Conservation (phyloP, 2,329 filamentous ascomycete species). For the Pezizomycotina sp. region DNA sequence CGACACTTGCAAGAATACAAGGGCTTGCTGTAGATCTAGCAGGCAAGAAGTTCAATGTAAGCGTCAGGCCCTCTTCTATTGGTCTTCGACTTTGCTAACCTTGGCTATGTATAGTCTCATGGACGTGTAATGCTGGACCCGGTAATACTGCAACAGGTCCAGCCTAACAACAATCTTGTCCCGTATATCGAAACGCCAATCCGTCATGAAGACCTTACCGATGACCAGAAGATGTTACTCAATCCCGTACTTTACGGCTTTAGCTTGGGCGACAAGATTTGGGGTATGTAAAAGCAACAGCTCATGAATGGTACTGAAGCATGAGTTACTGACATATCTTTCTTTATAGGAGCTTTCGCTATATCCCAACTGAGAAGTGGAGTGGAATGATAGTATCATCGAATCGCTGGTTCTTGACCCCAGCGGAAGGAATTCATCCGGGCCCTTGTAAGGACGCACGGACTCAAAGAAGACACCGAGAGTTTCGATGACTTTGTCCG, state of each 20-base stretch:
- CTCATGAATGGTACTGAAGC: background rate
- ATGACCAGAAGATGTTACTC: background rate
- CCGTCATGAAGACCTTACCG: background rate
- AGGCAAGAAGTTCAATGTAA: conserved; percentile 2
- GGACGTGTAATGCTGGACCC: background rate
- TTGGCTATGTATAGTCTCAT: background rate
- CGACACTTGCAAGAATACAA: background rate
- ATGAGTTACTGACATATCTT: background rate
- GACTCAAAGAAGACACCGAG: too few relatives aligned
- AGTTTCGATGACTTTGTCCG: conserved; percentile 2
- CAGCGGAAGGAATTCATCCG: too few relatives aligned
- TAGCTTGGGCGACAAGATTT: conserved; percentile 1
- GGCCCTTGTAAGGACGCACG: too few relatives aligned
- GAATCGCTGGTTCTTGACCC: background rate
- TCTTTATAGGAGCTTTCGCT: background rate
- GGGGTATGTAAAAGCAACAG: background rate
- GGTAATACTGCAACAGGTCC: background rate
- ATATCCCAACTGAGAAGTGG: background rate
- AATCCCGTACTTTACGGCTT: conserved; percentile 1
- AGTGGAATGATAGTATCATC: background rate
- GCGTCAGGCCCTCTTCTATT: background rate
- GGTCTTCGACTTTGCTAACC: background rate
- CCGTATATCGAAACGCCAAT: background rate
- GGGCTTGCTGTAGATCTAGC: background rate
- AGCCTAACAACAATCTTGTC: background rate